Evolutionary conservation across 345 rosid species (phyloP).

Genomic region (Sonneratia caseolaris): DNA sequence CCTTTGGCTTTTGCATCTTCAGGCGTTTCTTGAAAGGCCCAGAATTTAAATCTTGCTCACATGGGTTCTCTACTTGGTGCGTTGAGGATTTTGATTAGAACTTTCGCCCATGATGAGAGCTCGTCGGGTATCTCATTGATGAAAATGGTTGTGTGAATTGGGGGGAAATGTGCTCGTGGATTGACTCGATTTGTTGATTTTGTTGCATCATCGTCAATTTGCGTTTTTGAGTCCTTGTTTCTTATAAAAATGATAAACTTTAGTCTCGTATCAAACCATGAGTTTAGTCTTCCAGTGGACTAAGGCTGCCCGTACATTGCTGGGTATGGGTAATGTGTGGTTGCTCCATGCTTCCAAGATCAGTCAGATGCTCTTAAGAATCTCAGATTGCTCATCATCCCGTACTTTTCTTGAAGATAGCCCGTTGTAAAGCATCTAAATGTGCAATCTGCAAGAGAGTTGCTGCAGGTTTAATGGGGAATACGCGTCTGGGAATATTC

Average conservation of each 20-base stretch:
- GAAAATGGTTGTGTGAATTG: neutral
- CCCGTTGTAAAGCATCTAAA: slow-evolving; percentile 1
- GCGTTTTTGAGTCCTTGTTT: neutral
- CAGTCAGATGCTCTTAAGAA: neutral
- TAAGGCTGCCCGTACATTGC: neutral
- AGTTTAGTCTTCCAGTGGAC: neutral
- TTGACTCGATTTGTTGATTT: neutral
- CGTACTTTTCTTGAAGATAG: neutral
- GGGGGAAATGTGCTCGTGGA: neutral
- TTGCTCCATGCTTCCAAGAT: neutral
- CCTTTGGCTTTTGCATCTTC: slow-evolving; percentile 5
- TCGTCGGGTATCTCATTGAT: neutral
- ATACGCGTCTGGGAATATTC: neutral
- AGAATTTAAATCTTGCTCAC: neutral
- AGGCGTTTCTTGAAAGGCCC: slow-evolving; percentile 8
- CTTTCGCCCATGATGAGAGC: neutral
- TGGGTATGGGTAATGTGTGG: neutral
- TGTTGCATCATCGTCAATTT: neutral
- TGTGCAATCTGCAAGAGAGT: neutral
- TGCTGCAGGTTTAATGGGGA: neutral
- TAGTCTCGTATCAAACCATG: neutral
- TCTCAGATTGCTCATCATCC: neutral
- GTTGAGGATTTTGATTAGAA: neutral
- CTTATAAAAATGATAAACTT: neutral
- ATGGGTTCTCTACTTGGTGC: neutral